Conservation (phyloP, 352 stramenopile genomes). For the Globisporangium abappressorium region DNA sequence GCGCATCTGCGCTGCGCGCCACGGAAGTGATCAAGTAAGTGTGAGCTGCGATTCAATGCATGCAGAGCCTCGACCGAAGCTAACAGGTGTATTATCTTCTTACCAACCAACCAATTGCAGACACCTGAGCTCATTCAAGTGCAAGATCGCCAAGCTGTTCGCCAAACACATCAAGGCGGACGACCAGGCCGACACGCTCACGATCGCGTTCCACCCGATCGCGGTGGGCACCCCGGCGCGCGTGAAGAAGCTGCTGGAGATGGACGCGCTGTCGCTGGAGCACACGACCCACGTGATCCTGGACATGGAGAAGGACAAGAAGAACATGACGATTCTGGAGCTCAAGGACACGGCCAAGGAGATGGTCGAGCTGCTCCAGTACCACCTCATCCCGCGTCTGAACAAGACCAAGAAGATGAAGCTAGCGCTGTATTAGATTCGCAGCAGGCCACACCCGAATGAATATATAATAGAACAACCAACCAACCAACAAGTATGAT, state of each 20-base stretch:
- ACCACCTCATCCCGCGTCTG: slow-evolving; percentile 62
- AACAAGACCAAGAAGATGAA: slow-evolving; percentile 64
- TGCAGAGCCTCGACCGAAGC: background rate
- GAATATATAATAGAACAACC: slow-evolving; percentile 17
- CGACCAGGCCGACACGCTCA: slow-evolving; percentile 86
- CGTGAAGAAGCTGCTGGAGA: slow-evolving; percentile 80
- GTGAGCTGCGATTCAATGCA: background rate
- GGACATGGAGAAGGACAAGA: slow-evolving; percentile 89
- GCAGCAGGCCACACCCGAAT: background rate
- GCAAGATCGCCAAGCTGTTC: slow-evolving; percentile 95
- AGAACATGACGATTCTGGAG: slow-evolving; percentile 77
- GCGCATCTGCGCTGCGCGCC: slow-evolving; percentile 87
- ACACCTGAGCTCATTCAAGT: slow-evolving; percentile 80
- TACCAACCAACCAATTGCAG: slow-evolving; percentile 19
- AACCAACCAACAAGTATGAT: slow-evolving; percentile 8
- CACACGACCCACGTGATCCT: slow-evolving; percentile 80
- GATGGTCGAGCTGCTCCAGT: slow-evolving; percentile 78
- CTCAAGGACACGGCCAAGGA: slow-evolving; percentile 84
- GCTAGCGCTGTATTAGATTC: slow-evolving; percentile 66
- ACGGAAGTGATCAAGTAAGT: slow-evolving; percentile 92
- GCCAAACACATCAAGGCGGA: slow-evolving; percentile 91
- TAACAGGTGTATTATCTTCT: background rate
- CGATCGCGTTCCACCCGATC: slow-evolving; percentile 67
- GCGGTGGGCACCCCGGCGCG: slow-evolving; percentile 75
- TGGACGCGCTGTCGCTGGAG: slow-evolving; percentile 66